Evolutionary conservation across 805 yeast species (phyloP).

Genomic region (Zygotorulaspora sp.): DNA sequence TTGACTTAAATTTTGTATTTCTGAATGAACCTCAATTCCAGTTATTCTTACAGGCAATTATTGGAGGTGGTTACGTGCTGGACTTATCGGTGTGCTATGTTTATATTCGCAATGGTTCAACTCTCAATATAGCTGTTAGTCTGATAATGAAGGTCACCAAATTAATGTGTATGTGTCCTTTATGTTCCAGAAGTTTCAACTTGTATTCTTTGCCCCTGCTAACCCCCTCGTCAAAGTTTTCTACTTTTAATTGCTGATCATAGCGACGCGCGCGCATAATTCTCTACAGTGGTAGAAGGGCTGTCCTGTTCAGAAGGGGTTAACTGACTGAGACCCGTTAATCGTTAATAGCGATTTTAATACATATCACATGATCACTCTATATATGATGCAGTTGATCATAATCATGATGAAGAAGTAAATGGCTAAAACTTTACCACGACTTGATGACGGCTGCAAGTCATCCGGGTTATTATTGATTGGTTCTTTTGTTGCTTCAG

Average conservation of each 20-base stretch:
- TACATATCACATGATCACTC: slow-evolving; percentile 9
- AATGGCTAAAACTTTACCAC: slow-evolving; percentile 15
- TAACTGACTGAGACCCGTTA: too few species aligned
- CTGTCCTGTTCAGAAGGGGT: too few species aligned
- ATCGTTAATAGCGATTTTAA: neutral
- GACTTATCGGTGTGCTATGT: too few species aligned
- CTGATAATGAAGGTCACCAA: too few species aligned
- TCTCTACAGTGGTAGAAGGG: neutral
- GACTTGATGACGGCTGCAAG: slow-evolving; percentile 4
- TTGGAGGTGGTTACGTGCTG: too few species aligned
- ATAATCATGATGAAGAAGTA: slow-evolving; percentile 20
- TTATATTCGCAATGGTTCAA: too few species aligned
- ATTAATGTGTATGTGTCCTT: too few species aligned
- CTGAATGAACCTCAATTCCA: too few species aligned
- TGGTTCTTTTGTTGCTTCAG: slow-evolving; percentile 3
- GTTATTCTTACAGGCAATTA: too few species aligned
- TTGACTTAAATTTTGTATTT: too few species aligned
- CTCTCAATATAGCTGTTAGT: too few species aligned
- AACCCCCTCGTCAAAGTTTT: slow-evolving; percentile 13
- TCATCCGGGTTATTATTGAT: neutral
- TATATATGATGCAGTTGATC: slow-evolving; percentile 17
- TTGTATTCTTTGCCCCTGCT: slow-evolving; percentile 9
- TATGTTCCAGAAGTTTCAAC: slow-evolving; percentile 16
- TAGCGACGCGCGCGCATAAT: slow-evolving; percentile 1
- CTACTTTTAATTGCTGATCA: slow-evolving; percentile 1